These are phyloP conservation scores for Hypoxylon sp. DNA, from an alignment of 2,329 filamentous ascomycete genomes.

Conservation along the genomic window DNA sequence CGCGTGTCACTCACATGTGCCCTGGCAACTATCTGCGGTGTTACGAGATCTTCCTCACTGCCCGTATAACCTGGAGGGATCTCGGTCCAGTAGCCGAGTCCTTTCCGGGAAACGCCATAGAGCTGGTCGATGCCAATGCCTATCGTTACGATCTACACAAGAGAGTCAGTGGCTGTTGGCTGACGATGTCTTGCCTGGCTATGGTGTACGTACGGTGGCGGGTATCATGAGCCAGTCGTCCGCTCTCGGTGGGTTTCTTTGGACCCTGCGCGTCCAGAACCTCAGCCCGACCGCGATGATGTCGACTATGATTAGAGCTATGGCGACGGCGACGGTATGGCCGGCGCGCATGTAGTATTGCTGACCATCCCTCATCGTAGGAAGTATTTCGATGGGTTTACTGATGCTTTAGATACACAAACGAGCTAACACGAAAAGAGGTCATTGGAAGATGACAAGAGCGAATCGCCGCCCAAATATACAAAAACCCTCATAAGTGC, in stretches of 20 bases:
- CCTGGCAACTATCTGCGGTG: slow-evolving; percentile 26
- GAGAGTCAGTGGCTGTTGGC: background rate
- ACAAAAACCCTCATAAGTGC: background rate
- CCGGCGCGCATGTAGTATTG: slow-evolving; percentile 20
- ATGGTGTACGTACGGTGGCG: slow-evolving; percentile 23
- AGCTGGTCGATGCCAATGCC: slow-evolving; percentile 26
- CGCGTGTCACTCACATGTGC: slow-evolving; percentile 17
- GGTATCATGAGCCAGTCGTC: slow-evolving; percentile 41
- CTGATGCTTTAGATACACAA: no score
- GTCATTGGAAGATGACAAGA: background rate
- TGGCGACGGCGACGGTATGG: slow-evolving; percentile 25
- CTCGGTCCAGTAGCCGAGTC: slow-evolving; percentile 18
- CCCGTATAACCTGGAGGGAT: slow-evolving; percentile 21
- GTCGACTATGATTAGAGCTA: slow-evolving; percentile 26
- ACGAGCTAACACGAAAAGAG: background rate
- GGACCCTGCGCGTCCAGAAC: slow-evolving; percentile 30
- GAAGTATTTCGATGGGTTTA: background rate
- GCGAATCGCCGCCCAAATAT: background rate
- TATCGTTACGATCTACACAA: slow-evolving; percentile 19
- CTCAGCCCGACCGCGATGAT: slow-evolving; percentile 29
- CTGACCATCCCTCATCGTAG: slow-evolving; percentile 6
- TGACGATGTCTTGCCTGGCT: background rate
- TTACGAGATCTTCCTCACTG: slow-evolving; percentile 2
- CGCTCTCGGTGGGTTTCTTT: slow-evolving; percentile 17
- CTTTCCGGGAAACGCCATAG: slow-evolving; percentile 25